A percentile compares a stretch with the other conserved stretches of the same genome.
Evolutionary conservation across 169 alveolate genomes (phyloP).

Genomic region (Plasmodium vivax): DNA sequence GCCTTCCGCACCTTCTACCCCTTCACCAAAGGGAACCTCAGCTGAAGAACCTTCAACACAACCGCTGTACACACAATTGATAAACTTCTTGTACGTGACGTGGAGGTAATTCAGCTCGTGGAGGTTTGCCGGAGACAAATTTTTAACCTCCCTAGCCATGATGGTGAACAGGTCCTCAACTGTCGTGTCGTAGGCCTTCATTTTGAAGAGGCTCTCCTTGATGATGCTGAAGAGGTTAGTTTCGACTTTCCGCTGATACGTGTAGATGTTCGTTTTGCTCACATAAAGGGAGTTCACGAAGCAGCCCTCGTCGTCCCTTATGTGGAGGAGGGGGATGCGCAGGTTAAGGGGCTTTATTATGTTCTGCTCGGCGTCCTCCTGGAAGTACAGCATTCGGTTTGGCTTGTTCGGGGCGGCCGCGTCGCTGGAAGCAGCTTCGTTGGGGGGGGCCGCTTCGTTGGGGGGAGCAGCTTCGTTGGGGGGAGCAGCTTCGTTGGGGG

Average conservation of each 20-base stretch:
- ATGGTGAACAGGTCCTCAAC: slow-evolving; percentile 16
- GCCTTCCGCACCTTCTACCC: too few species aligned
- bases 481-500: too few species aligned
- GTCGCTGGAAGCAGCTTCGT: too few species aligned
- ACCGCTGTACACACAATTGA: slow-evolving; percentile 8
- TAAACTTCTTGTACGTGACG: slow-evolving; percentile 27
- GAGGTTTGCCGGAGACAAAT: neutral
- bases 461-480: too few species aligned
- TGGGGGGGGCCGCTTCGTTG: too few species aligned
- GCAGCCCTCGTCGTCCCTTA: slow-evolving; percentile 29
- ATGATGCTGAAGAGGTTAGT: slow-evolving; percentile 20
- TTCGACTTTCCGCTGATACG: neutral
- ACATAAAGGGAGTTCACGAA: slow-evolving; percentile 26
- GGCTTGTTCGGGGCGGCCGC: neutral
- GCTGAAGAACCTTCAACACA: neutral
- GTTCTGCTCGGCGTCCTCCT: slow-evolving; percentile 3
- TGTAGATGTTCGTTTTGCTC: slow-evolving; percentile 41
- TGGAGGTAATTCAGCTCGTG: slow-evolving; percentile 28
- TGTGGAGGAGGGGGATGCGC: slow-evolving; percentile 17
- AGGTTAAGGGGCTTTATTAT: slow-evolving; percentile 37
- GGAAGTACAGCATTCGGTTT: slow-evolving; percentile 17
- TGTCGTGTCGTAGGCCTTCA: slow-evolving; percentile 34
- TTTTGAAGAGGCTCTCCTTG: slow-evolving; percentile 20
- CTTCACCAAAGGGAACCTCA: neutral
- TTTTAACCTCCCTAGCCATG: slow-evolving; percentile 9